phyloP scores from a whole-genome alignment of 2,329 filamentous ascomycete genomes.

The Botrytis pseudocinerea region DNA sequence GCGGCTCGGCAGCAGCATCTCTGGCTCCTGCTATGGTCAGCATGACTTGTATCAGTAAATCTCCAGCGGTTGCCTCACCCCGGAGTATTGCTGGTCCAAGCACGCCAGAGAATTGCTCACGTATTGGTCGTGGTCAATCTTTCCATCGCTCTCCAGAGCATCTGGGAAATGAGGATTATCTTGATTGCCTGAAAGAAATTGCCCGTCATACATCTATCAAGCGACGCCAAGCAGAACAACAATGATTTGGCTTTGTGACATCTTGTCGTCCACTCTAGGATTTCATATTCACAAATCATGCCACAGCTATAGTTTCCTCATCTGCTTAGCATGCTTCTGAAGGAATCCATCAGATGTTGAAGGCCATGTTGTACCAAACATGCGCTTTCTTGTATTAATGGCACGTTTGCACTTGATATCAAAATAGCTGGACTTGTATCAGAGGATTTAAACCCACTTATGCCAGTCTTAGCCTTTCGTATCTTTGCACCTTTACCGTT shows the following conservation, averaged over 20 bases:
- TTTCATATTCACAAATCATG: not conserved
- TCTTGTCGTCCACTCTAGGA: not conserved
- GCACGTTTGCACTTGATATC: conserved; percentile 5
- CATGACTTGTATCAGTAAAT: not conserved
- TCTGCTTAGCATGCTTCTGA: not conserved
- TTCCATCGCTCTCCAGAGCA: conserved; percentile 18
- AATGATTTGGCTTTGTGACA: not conserved
- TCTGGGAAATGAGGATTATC: conserved; percentile 21
- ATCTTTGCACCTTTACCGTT: conserved; percentile 5
- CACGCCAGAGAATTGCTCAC: conserved; percentile 18
- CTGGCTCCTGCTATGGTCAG: conserved; percentile 35
- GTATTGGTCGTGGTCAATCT: not conserved
- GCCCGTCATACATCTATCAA: conserved; percentile 12
- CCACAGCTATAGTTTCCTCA: not conserved
- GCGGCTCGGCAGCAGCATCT: conserved; percentile 40
- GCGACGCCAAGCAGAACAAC: not conserved
- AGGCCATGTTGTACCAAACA: conserved; percentile 6
- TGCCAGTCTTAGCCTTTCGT: conserved; percentile 7
- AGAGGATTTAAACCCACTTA: conserved; percentile 8
- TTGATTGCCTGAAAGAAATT: conserved; percentile 14
- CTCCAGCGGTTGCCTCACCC: not conserved
- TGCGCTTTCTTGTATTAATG: conserved; percentile 11
- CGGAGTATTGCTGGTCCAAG: conserved; percentile 3
- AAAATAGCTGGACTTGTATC: conserved; percentile 8
- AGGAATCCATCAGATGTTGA: not conserved